These are phyloP conservation scores for Holtermannia corniformis DNA, from an alignment of 768 basidiomycete species.

Conservation along the genomic window DNA sequence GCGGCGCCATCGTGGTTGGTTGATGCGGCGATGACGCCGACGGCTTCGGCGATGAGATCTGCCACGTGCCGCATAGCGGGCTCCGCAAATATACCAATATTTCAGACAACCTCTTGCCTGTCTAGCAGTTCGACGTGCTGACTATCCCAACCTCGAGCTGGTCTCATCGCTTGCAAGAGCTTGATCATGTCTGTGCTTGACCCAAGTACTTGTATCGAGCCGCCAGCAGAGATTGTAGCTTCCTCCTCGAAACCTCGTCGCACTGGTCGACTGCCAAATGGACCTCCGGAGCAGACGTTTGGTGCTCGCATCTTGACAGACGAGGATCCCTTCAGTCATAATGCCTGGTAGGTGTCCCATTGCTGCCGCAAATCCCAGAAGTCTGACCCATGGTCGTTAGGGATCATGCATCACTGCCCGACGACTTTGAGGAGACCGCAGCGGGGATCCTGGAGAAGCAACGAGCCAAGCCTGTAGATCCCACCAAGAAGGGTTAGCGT, in stretches of 20 bases:
- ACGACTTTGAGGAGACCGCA: constrained; percentile 69
- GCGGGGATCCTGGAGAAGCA: constrained; percentile 62
- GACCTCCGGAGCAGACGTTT: constrained; percentile 32
- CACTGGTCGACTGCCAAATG: constrained; percentile 10
- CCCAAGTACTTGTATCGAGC: too few species aligned
- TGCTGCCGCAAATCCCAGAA: neutral
- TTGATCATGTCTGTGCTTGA: too few species aligned
- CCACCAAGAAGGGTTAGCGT: constrained; percentile 59
- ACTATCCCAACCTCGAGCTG: too few species aligned
- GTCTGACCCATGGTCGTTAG: constrained; percentile 15
- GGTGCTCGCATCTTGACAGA: constrained; percentile 32
- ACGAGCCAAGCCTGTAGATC: constrained; percentile 59
- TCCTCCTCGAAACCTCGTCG: too few species aligned
- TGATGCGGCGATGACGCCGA: too few species aligned
- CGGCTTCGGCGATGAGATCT: too few species aligned
- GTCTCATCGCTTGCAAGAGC: too few species aligned
- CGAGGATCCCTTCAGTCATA: constrained; percentile 33
- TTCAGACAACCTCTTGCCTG: too few species aligned
- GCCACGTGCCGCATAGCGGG: too few species aligned
- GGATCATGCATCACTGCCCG: constrained; percentile 43
- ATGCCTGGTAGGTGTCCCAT: constrained; percentile 58
- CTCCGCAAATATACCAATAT: too few species aligned
- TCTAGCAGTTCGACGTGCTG: too few species aligned
- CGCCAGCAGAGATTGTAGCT: too few species aligned
- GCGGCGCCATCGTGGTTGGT: neutral